Evolutionary conservation across 2,329 filamentous ascomycete genomes (phyloP), one percentile per base, ranked within the genome.

Genomic region (Penicillium occitanis): DNA sequence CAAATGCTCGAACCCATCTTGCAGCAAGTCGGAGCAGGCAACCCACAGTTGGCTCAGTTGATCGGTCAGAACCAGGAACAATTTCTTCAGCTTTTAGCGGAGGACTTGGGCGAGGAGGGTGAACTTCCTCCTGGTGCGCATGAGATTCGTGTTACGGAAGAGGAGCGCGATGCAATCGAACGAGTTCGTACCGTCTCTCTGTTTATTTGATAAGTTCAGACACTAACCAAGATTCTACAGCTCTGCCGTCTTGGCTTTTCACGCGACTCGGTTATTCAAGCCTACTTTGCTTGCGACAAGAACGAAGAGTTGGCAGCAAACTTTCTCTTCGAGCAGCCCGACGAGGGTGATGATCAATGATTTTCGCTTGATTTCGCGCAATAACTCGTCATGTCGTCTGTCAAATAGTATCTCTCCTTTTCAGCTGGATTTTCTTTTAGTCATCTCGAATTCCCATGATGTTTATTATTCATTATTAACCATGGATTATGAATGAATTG

Each of bases 231-330:
- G 8, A n/a, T 53, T 1, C 17, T 35, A 22, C 70, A 96, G 91
- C 85, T 99, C 75, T 97, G 92, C 81, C 90, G 91, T 69, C 88
- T 99, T 53, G 95, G 95, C 42, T 99, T 99, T 77, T 89, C 94
- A 73, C 89, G 93, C 67, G 93, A 98, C 72, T 88, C 93, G 72
- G 95, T 95, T 61, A 97, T 98, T 71, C 94, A 99, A 81, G 95
- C 95, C 30, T 99, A 98, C 82, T 99, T 99, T 77, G 95, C 95
- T 40, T 99, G 95, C 79, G 95, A 99, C 81, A 99, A 98, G 87
- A 98, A 99, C 79, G 95, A 99, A 81, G 95, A 99, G 80, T 85
- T 99, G 61, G 95, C 95, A 0, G 95, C 95, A 70, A 99, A 99
- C 81, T 98, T 97, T 80, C 85, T 99, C 67, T 99, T 99, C 76